Evolutionary conservation across 306 rosid species (phyloP), one percentile per base, ranked within the genome.

Genomic region (Trifolium dubium): DNA sequence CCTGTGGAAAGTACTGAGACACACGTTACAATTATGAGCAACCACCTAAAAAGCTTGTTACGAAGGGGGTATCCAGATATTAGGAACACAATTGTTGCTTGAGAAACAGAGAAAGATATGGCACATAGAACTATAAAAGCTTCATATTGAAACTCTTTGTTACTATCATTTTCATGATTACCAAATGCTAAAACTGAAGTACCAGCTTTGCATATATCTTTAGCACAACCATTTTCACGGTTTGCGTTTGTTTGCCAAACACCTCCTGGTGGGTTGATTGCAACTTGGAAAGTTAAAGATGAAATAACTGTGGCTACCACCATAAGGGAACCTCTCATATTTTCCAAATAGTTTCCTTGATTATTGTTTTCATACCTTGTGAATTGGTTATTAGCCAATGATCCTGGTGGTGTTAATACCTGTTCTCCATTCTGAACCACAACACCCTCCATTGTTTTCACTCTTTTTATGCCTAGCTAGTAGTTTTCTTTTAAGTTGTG

Each of bases 251-350:
- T 3, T 71, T 77, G 85, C 82, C 79, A 77, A 19, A 81, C 79
- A 72, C 81, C 82, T 11, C 83, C 85, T 11, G 81, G 76, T 0
- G 86, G 86, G 44, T 75, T 71, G 5, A 74, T 50, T 0, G 83
- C 67, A 18, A 56, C 61, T 75, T 75, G 76, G 31, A 59, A 83
- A 3, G 74, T 65, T 15, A 79, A 2, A 2, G 81, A 79, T 75
- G 84, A 51, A 3, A 79, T 72, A 28, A 83, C 63, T 8, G 77
- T 59, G 0, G 82, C 76, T 47, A 79, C 84, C 12, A 83, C 12
- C 81, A 72, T 79, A 0, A 83, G 74, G 0, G 49, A 53, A n/a
- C 84, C 84, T 17, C 77, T 29, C 43, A 3, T 79, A 1, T 79
- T 17, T 79, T 79, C 58, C 43, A 79, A 17, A 77, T 77, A 63